These are phyloP conservation scores for Aureobasidium sp. DNA, from an alignment of 2,329 filamentous ascomycete genomes.

Conservation along the genomic window DNA sequence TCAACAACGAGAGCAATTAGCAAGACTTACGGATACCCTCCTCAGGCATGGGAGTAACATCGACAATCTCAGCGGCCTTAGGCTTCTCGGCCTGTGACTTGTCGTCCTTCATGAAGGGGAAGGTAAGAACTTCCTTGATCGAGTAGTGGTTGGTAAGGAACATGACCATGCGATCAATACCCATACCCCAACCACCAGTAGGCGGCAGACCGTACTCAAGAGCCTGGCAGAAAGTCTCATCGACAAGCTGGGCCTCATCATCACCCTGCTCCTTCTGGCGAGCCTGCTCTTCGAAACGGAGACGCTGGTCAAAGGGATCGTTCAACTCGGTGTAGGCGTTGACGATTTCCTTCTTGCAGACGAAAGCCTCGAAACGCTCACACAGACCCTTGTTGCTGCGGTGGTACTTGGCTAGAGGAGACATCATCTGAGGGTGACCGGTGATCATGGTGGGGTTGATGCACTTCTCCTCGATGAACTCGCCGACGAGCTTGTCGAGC, in stretches of 20 bases:
- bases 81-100: constrained; percentile 34
- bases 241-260: constrained; percentile 90
- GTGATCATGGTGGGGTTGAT: constrained; percentile 89
- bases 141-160: constrained; percentile 92
- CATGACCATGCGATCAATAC: constrained; percentile 90
- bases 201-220: constrained; percentile 88
- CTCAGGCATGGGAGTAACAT: constrained; percentile 48
- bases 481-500: constrained; percentile 83
- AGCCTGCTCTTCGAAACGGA: constrained; percentile 91
- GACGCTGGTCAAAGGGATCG: constrained; percentile 88
- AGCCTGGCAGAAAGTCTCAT: constrained; percentile 88
- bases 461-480: constrained; percentile 91
- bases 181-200: constrained; percentile 94
- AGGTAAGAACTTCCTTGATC: constrained; percentile 92
- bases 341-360: constrained; percentile 93
- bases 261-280: constrained; percentile 94
- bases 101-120: constrained; percentile 97
- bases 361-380: constrained; percentile 96
- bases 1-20: neutral
- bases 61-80: constrained; percentile 54
- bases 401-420: constrained; percentile 94
- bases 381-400: constrained; percentile 73
- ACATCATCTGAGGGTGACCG: constrained; percentile 79
- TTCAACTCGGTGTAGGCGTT: constrained; percentile 98
- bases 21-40: constrained; percentile 35